Base-by-base conservation (phyloP, 352 stramenopile species). In the Phytophthora pini region DNA sequence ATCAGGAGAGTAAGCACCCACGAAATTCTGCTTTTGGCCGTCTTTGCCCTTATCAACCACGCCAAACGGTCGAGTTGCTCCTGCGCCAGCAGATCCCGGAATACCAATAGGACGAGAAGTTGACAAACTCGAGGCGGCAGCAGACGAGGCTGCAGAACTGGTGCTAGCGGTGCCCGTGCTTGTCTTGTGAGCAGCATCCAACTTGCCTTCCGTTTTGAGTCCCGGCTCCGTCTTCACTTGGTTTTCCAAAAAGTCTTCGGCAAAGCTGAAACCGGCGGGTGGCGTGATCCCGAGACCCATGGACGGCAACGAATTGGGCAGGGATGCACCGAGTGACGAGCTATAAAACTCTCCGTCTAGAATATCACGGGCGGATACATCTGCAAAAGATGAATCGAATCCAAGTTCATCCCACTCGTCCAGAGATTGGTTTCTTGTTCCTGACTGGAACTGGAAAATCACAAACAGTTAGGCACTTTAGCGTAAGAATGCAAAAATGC, bases 1-100 rank as follows among this genome's bases (percentile, higher is more conserved):
- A 56, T 98, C 92, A 0, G 96, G 96, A 20, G 93, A 98, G 76
- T 99, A 99, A 7, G 93, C 95, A 26, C 97, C 97, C 7, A 99
- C 92, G 68, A 92, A 92, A n/a, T 80, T 80, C 40, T 93, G 86
- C 65, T 92, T 92, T 56, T 90, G 78, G 10, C 76, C 79, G 5
- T 69, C 56, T 52, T 88, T 89, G 47, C 77, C 71, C 52, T 91
- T 90, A n/a, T 87, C 78, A 43, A 61, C 20, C 8, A 53, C 70
- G 20, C 69, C 72, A 38, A 92, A 92, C 5, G 77, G 58, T 13
- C 82, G 70, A 3, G 69, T 60, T 15, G 63, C 70, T 2, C 70
- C 65, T 13, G 61, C 51, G 0, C 76, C 61, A 40, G 85, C 71
- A 8, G 87, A 71, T 24, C 87, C 87, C 17, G 87, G 87, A 27